Evolutionary conservation across 176 grass and related monocot species (phyloP).

Genomic region (Oryza glaberrima): DNA sequence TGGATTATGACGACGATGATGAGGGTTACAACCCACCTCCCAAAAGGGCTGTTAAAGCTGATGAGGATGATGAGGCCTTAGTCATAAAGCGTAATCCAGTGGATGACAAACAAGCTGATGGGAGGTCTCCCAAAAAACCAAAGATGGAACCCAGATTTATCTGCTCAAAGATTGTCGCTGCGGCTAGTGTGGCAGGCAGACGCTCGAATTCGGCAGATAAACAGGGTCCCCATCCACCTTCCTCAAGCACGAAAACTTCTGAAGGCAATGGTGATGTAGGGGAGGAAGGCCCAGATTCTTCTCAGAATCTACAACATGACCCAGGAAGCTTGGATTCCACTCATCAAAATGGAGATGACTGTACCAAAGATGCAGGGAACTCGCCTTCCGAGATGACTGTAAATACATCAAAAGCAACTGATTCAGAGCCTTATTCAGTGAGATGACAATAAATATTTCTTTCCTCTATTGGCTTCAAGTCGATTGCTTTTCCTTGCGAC

Average conservation of each 20-base stretch:
- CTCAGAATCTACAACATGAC: constrained; percentile 39
- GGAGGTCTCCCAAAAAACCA: constrained; percentile 47
- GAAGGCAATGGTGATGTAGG: constrained; percentile 42
- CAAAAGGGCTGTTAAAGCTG: constrained; percentile 46
- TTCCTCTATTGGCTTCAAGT: constrained; percentile 18
- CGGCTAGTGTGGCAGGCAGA: background rate
- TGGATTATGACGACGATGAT: constrained; percentile 51
- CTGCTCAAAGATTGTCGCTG: constrained; percentile 11
- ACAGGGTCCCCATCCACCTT: background rate
- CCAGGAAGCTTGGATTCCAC: constrained; percentile 29
- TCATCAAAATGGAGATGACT: constrained; percentile 29
- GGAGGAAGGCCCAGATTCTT: constrained; percentile 37
- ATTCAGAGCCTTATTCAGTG: constrained; percentile 53
- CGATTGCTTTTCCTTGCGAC: background rate
- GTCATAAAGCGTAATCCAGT: constrained; percentile 41
- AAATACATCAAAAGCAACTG: constrained; percentile 35
- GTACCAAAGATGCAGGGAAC: constrained; percentile 23
- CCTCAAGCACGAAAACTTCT: constrained; percentile 7
- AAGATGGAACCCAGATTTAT: constrained; percentile 44
- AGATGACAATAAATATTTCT: constrained; percentile 44
- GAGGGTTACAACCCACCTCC: constrained; percentile 57
- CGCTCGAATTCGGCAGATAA: constrained; percentile 14
- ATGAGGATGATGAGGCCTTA: constrained; percentile 51
- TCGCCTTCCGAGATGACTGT: constrained; percentile 34
- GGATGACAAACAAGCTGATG: constrained; percentile 36